phyloP scores from a whole-genome alignment of 2,329 filamentous ascomycete species.

The Diaporthe velutina region DNA sequence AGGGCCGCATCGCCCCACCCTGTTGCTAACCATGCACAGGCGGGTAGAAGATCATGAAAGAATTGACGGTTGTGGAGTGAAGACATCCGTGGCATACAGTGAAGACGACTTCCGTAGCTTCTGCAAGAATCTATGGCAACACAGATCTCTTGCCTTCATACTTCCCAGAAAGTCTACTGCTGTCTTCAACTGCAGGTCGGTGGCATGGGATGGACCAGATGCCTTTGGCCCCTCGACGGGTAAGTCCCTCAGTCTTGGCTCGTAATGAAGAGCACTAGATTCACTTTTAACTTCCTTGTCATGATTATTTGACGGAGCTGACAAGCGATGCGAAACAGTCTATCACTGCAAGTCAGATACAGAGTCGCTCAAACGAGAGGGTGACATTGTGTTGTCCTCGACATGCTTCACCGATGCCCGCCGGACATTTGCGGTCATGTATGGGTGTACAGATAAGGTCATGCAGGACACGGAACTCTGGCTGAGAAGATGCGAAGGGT shows the following conservation, averaged over 20 bases:
- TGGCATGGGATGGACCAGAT: slow-evolving; percentile 25
- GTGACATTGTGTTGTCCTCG: slow-evolving; percentile 42
- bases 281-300: too few relatives aligned
- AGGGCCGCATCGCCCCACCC: background rate
- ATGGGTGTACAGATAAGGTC: slow-evolving; percentile 39
- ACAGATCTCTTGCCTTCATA: slow-evolving; percentile 36
- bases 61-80: background rate
- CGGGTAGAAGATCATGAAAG: background rate
- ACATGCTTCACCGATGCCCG: slow-evolving; percentile 40
- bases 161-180: slow-evolving; percentile 38
- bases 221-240: slow-evolving; percentile 35
- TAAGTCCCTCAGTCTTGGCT: slow-evolving; percentile 28
- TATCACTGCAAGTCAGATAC: slow-evolving; percentile 46
- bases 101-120: slow-evolving; percentile 33
- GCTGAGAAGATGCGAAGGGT: slow-evolving; percentile 23
- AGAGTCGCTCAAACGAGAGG: background rate
- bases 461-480: background rate
- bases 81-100: slow-evolving; percentile 39
- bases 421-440: slow-evolving; percentile 41
- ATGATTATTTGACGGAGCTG: background rate
- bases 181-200: slow-evolving; percentile 36
- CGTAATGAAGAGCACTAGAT: too few relatives aligned
- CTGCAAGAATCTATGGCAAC: slow-evolving; percentile 40
- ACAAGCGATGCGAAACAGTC: slow-evolving; percentile 33
- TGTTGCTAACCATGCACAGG: slow-evolving; percentile 7